Evolutionary conservation across 1,284 basidiomycete species (phyloP).

Genomic region (Trametes sp.): DNA sequence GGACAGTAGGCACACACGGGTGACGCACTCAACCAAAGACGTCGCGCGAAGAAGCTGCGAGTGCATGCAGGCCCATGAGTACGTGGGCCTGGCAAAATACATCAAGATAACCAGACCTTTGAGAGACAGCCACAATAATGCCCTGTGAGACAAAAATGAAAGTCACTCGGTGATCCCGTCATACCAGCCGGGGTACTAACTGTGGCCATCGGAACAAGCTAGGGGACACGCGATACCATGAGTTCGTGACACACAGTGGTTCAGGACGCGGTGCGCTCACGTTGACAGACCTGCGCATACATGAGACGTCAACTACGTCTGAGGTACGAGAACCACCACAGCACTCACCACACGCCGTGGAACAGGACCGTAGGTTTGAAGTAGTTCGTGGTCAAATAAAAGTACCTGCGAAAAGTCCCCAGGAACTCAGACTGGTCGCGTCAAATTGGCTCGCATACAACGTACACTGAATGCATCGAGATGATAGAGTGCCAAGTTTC

Average conservation of each 20-base stretch:
- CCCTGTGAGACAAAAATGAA: not conserved
- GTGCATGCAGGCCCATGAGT: too few relatives aligned
- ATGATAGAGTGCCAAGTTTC: conserved; percentile 6
- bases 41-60: conserved; percentile 16
- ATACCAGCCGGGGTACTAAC: not conserved
- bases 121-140: conserved; percentile 1
- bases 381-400: conserved; percentile 6
- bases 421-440: too few relatives aligned
- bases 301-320: not conserved
- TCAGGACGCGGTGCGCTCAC: not conserved
- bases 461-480: conserved; percentile 4
- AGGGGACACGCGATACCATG: too few relatives aligned
- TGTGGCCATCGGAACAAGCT: conserved; percentile 9
- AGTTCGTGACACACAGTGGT: too few relatives aligned
- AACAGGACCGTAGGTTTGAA: conserved; percentile 5
- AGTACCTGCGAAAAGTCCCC: not conserved
- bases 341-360: conserved; percentile 4
- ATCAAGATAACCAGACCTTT: not conserved
- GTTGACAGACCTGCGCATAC: conserved; percentile 5
- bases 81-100: too few relatives aligned
- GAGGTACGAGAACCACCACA: not conserved
- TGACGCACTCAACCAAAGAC: conserved; percentile 13
- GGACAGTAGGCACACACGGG: too few relatives aligned
- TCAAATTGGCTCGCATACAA: not conserved
- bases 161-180: too few relatives aligned